Base-by-base conservation (phyloP, 805 yeast genomes). In the Starmerella geochares region DNA sequence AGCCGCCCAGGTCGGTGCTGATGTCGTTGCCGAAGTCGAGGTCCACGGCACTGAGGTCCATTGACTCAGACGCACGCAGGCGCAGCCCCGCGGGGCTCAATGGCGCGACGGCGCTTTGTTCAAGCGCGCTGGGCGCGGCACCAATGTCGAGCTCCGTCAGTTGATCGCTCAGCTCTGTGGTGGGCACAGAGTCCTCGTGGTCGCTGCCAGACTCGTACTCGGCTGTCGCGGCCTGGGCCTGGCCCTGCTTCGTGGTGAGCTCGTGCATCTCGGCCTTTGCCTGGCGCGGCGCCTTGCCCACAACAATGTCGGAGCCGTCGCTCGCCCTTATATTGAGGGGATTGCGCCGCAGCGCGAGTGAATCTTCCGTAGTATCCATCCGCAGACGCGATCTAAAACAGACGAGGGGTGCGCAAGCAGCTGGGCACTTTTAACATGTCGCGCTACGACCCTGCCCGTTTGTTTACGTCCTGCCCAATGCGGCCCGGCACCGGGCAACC, bases 291-390 rank as follows among this genome's bases (percentile, higher is more conserved):
- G 48, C 24, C 27, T 39, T 40, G 4, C 50, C 55, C 10, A 58
- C 31, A 11, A 65, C 58, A 38, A 64, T 47, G 45, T 65, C 68
- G 6, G 63, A 41, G 24, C 68, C 69, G 55, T 66, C 69, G 19
- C 21, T 39, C 32, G 60, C 54, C 29, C 62, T 60, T 21, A 66
- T 66, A 38, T 65, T 65, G 37, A 66, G 51, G 14, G 69, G 69
- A 48, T 66, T 65, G 21, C 52, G 59, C 35, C 65, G 60, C 33
- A 65, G 32, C 36, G 45, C 38, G 13, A 51, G 42, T 19, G 47
- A 19, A 31, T 51, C 52, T 24, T 59, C 49, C 49, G 55, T 11
- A 20, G 8, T 39, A 6, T 31, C 46, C 44, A 52, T 52, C 24
- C 43, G 27, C 43, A 27, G 43, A 16, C 11, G 33, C 21, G 43